Conservation (phyloP, 179 eudicot species). For the Actinidia arguta region DNA sequence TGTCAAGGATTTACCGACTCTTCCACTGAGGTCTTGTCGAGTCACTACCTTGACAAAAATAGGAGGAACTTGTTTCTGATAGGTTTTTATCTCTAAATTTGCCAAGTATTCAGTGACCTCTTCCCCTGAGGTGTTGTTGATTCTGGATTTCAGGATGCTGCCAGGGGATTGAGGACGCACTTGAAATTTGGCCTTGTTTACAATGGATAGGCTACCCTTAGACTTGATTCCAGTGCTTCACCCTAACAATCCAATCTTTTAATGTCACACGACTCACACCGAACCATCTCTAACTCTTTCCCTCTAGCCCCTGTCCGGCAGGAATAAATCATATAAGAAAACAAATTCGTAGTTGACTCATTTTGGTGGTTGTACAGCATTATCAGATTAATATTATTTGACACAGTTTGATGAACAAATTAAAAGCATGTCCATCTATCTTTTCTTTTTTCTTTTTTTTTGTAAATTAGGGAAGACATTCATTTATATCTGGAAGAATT, state of each 20-base stretch:
- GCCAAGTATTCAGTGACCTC: background rate
- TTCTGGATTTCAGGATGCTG: constrained; percentile 4
- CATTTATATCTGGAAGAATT: background rate
- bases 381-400: background rate
- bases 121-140: background rate
- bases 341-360: background rate
- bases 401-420: background rate
- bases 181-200: background rate
- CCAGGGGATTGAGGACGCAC: background rate
- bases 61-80: background rate
- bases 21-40: too few species aligned
- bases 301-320: background rate
- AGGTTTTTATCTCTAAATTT: background rate
- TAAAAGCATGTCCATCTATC: background rate
- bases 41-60: background rate
- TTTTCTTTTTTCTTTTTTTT: background rate
- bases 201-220: background rate
- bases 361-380: background rate
- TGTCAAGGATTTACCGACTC: background rate
- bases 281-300: background rate
- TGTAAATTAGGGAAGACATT: too few species aligned
- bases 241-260: background rate
- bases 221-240: background rate
- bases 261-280: background rate
- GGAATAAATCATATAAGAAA: background rate